These are phyloP conservation scores for Mycena floridula DNA, from an alignment of 768 basidiomycete species.

Conservation along the genomic window DNA sequence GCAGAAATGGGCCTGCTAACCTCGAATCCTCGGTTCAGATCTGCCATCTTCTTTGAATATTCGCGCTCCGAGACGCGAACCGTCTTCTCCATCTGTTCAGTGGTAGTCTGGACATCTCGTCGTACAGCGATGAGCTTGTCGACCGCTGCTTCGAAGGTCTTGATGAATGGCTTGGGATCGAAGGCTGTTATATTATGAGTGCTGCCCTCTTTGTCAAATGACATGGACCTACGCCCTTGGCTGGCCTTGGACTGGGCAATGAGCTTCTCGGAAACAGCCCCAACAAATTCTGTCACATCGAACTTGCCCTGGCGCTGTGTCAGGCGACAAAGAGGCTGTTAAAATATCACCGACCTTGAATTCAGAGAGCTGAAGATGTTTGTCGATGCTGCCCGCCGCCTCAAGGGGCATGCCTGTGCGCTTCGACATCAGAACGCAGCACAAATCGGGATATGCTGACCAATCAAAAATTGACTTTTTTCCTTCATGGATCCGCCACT, in stretches of 20 bases:
- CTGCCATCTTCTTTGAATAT: constrained; percentile 91
- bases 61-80: constrained; percentile 86
- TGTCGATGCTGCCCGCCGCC: constrained; percentile 44
- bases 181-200: constrained; percentile 55
- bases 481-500: constrained; percentile 49
- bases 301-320: constrained; percentile 66
- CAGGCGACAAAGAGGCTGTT: not conserved
- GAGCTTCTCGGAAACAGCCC: constrained; percentile 79
- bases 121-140: constrained; percentile 83
- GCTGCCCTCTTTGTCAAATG: not conserved
- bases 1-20: constrained; percentile 34
- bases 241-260: constrained; percentile 80
- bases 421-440: not conserved
- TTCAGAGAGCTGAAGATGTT: constrained; percentile 43
- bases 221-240: constrained; percentile 57
- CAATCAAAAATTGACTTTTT: constrained; percentile 1
- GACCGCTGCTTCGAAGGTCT: constrained; percentile 86
- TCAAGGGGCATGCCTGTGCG: constrained; percentile 31
- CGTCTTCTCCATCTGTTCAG: constrained; percentile 88
- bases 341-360: constrained; percentile 40
- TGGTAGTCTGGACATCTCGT: constrained; percentile 85
- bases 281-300: constrained; percentile 87
- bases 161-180: constrained; percentile 88
- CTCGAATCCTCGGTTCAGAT: constrained; percentile 91
- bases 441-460: constrained; percentile 1